Evolutionary conservation across 2,329 filamentous ascomycete genomes (phyloP).

Genomic region (Dendrostoma leiphaemia): DNA sequence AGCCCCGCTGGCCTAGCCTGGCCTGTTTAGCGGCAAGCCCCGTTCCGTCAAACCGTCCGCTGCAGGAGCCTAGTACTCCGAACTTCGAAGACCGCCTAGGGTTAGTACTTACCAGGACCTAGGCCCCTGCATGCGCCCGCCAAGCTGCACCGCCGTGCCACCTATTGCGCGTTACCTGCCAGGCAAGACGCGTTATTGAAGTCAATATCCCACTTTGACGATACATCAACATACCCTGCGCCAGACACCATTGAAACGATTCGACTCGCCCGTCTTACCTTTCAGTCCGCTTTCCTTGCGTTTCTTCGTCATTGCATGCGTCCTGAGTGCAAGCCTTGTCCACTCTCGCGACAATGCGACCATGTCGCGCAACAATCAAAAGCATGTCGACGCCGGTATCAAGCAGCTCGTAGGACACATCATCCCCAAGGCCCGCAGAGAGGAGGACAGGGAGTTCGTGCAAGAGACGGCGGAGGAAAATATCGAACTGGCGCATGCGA

Average conservation of each 20-base stretch:
- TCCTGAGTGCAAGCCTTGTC: background rate
- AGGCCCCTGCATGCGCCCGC: too few relatives aligned
- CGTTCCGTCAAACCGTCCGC: too few relatives aligned
- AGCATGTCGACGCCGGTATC: slow-evolving; percentile 76
- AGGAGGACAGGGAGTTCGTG: slow-evolving; percentile 65
- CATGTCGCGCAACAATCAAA: slow-evolving; percentile 54
- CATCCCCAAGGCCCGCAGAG: slow-evolving; percentile 49
- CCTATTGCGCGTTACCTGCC: too few relatives aligned
- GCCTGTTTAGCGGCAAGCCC: background rate
- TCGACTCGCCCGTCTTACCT: background rate
- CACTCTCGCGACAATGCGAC: slow-evolving; percentile 43
- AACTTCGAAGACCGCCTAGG: too few relatives aligned
- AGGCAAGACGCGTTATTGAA: background rate
- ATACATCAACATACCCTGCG: background rate
- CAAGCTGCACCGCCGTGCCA: too few relatives aligned
- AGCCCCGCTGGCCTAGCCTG: background rate
- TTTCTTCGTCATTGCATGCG: background rate
- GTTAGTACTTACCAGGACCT: too few relatives aligned
- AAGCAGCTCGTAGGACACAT: slow-evolving; percentile 75
- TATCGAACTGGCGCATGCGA: slow-evolving; percentile 49
- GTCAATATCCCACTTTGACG: background rate
- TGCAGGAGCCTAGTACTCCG: too few relatives aligned
- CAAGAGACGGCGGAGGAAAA: slow-evolving; percentile 67
- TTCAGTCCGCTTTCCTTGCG: background rate
- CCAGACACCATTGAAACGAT: background rate